Base-by-base conservation (phyloP, 768 basidiomycete genomes). In the Boletus reticulatus region DNA sequence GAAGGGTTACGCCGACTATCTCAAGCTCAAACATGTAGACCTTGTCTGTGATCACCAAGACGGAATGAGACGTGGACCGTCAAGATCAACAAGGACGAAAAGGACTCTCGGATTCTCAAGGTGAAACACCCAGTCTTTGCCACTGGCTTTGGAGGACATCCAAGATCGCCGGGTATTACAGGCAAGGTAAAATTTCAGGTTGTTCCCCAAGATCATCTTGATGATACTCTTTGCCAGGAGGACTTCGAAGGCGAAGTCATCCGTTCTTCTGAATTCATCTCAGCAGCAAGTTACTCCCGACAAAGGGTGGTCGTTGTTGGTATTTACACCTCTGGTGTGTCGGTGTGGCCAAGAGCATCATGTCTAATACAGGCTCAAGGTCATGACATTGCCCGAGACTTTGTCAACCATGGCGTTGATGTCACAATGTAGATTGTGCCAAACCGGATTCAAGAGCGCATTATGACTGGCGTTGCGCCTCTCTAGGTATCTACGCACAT, bases 291-390 rank as follows among this genome's bases (percentile, higher is more conserved):
- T 32, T 78, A 81, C 61, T 53, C 70, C 6, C 84, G 85, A 7
- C n/a, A 87, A 88, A 73, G 86, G 6, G 73, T 88, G 1, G 74
- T 89, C n/a, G 73, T 89, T 4, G n/a, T n/a, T n/a, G n/a, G 88
- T 16, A 80, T 86, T 17, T 82, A 83, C 41, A 85, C 80, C 48
- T 85, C 85, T 22, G 79, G 80, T 80, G 62, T n/a, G 68, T 57
- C 20, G 12, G 11, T 51, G 27, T 6, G 16, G 34, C 20, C 13
- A 4, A 39, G 12, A 19, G 5, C 24, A 58, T 52, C 22, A 29
- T 51, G 24, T 55, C 57, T 57, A 24, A 66, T 59, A 55, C 39
- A 19, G 7, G 14, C 3, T 27, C 4, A 57, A 71, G 72, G 47
- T 9, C 74, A 74, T 48, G 76, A 78, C 31, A 68, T 78, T 16